A percentile compares a stretch with the other conserved stretches of the same genome.
Evolutionary conservation across 179 eudicot species (phyloP).

Genomic region (Vitellaria paradoxa): DNA sequence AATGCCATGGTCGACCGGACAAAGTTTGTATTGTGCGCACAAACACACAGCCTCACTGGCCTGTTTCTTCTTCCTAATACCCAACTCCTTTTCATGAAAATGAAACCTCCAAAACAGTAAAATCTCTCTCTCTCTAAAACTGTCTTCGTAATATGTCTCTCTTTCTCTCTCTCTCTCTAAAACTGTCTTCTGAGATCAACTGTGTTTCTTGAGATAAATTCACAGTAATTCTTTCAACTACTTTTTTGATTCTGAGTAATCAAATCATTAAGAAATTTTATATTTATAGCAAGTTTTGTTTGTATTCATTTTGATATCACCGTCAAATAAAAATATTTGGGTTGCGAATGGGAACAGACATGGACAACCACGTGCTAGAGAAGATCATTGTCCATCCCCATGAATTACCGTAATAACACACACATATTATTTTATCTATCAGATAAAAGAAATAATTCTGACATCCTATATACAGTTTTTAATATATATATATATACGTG

Average conservation of each 20-base stretch:
- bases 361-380: conserved; percentile 34
- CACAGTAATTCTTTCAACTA: background rate
- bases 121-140: background rate
- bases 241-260: too few relatives aligned
- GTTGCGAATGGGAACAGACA: conserved; percentile 16
- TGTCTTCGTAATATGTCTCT: background rate
- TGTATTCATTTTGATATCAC: background rate
- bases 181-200: background rate
- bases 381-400: conserved; percentile 39
- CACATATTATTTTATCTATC: background rate
- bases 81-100: conserved; percentile 25
- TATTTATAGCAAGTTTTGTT: background rate
- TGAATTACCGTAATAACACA: conserved; percentile 9
- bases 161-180: background rate
- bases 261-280: too few relatives aligned
- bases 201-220: background rate
- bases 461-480: background rate
- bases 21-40: conserved; percentile 8
- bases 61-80: conserved; percentile 22
- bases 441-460: background rate
- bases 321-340: background rate
- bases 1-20: conserved; percentile 53
- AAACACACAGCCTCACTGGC: conserved; percentile 24
- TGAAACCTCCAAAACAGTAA: conserved; percentile 1
- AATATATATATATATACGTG: too few relatives aligned